Evolutionary conservation across 75 land plant species (phyloP), one percentile per base, ranked within the genome.

Genomic region (Larix kaempferi): DNA sequence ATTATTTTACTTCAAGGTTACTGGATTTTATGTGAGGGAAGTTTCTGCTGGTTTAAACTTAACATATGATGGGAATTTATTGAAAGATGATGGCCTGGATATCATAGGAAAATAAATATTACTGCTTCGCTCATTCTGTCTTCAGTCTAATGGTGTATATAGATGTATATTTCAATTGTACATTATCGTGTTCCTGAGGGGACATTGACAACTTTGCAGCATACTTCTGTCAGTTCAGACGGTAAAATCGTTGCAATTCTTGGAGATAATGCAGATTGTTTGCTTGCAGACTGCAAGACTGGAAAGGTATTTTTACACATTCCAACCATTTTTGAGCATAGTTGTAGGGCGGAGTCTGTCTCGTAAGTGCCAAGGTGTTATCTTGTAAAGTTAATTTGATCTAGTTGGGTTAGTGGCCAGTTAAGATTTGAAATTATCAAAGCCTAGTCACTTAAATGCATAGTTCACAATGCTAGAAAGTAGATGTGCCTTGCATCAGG

Each of bases 201-300:
- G 14, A 16, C 25, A 15, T 26, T n/a, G 17, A 14, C 7, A 44
- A 25, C 21, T 60, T 35, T 72, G 17, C 93, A 98, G 99, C 91
- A 90, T 80, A 93, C 96, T 7, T 90, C 96, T 39, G 93, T 90
- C 12, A 95, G 94, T 76, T 91, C 91, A 12, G 96, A 98, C 76
- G 87, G 96, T 23, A 91, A 88, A 81, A 61, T 87, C 55, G 77
- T 93, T 77, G 96, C 98, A 23, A 91, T 98, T 5, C 94, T 95
- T 57, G 99, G 99, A 5, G 99, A 98, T 74, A 91, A 86, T 78
- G 75, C 84, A 1, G 98, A 95, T 63, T 91, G 98, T 59, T 76
- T 95, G 59, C 71, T 98, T 54, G 92, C 90, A 56, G 99, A 98
- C 79, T 73, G 84, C 22, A 86, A 90, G 35, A 88, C 89, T 76